phyloP scores from a whole-genome alignment of 73 alveolate species.

The Stentor coeruleus region DNA sequence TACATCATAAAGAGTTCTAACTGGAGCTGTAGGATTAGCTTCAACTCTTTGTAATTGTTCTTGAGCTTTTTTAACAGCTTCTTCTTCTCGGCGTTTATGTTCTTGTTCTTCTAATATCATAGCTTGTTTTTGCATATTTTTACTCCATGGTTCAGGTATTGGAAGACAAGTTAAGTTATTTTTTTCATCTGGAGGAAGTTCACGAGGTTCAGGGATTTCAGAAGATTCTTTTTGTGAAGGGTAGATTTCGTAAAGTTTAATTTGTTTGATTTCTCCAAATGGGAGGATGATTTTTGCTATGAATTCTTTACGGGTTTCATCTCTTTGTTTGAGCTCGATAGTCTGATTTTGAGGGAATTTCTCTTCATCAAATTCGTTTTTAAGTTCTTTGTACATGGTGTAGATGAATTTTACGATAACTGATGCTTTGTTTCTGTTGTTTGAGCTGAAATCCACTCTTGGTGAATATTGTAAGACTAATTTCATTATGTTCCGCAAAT shows the following conservation, averaged over 20 bases:
- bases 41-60: conserved; percentile 8
- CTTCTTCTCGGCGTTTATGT: conserved; percentile 17
- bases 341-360: background rate
- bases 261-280: conserved; percentile 5
- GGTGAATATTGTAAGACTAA: background rate
- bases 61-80: conserved; percentile 20
- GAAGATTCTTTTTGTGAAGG: background rate
- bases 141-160: conserved; percentile 12
- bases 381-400: conserved; percentile 7
- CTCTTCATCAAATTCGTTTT: background rate
- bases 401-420: conserved; percentile 5
- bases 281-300: conserved; percentile 7
- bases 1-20: conserved; percentile 8
- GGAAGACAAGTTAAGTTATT: background rate
- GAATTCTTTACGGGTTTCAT: background rate
- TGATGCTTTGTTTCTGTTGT: background rate
- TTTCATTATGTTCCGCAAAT: conserved; percentile 8
- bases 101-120: conserved; percentile 21
- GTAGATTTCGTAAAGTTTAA: background rate
- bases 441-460: background rate
- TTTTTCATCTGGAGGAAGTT: conserved; percentile 9
- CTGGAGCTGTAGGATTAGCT: conserved; percentile 15
- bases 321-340: conserved; percentile 7
- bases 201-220: conserved; percentile 23
- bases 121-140: background rate